Conservation (phyloP, 257 asterid species). For the Plectranthus barbatus region DNA sequence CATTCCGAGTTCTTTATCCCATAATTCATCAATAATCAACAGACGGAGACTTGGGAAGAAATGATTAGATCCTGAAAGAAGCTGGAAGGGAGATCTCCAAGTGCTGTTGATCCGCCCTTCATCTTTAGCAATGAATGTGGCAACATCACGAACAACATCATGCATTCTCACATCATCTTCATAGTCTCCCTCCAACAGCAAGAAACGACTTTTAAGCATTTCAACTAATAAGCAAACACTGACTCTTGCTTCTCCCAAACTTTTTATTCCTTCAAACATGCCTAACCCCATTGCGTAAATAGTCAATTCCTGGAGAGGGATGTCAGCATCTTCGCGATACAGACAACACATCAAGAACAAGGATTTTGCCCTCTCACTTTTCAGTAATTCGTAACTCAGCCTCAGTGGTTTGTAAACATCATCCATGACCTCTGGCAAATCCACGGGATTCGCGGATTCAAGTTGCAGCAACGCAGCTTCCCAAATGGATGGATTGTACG, state of each 20-base stretch:
- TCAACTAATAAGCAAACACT: not conserved
- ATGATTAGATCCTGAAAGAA: no score
- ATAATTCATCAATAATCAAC: not conserved
- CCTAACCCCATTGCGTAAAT: constrained; percentile 5
- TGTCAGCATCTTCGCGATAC: constrained; percentile 4
- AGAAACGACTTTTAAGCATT: not conserved
- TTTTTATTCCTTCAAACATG: not conserved
- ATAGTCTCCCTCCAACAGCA: not conserved
- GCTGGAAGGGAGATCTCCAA: no score
- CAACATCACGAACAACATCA: no score
- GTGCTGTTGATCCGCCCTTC: not conserved
- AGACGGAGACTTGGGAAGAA: constrained; percentile 11
- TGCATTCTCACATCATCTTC: no score
- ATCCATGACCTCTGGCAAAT: not conserved
- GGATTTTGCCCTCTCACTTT: no score
- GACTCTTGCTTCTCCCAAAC: constrained; percentile 11
- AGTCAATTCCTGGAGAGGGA: constrained; percentile 5
- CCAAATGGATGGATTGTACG: not conserved
- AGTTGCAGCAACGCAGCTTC: constrained; percentile 11
- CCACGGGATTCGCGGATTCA: not conserved
- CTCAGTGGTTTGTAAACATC: not conserved
- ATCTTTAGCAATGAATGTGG: not conserved
- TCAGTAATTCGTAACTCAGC: no score
- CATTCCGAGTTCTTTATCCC: not conserved
- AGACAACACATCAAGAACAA: no score